Conservation (phyloP, 106 monocot genomes). For the Ottelia alismoides region DNA sequence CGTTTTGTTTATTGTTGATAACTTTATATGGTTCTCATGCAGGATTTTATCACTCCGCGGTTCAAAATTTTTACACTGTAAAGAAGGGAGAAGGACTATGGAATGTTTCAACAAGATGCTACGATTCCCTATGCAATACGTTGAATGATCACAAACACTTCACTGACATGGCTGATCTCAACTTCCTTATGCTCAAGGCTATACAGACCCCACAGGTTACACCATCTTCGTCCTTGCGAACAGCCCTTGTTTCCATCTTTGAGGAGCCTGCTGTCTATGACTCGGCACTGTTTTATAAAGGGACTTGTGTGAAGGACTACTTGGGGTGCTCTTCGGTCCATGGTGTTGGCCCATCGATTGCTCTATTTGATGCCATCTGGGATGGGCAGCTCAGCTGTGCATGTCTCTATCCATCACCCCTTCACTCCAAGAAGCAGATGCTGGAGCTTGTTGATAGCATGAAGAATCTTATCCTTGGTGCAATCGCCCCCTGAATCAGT, state of each 20-base stretch:
- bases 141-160: conserved; percentile 59
- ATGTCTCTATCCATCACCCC: conserved; percentile 68
- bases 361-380: conserved; percentile 61
- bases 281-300: conserved; percentile 7
- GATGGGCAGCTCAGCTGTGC: conserved; percentile 46
- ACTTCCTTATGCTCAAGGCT: conserved; percentile 82
- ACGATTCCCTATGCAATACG: conserved; percentile 36
- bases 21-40: too few species aligned
- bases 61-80: conserved; percentile 48
- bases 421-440: conserved; percentile 68
- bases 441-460: conserved; percentile 33
- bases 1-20: too few species aligned
- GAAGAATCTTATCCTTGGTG: conserved; percentile 31
- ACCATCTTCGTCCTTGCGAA: conserved; percentile 49
- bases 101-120: conserved; percentile 54
- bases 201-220: conserved; percentile 78
- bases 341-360: conserved; percentile 69
- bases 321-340: conserved; percentile 65
- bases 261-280: conserved; percentile 40
- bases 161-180: conserved; percentile 64
- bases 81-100: conserved; percentile 50
- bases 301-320: conserved; percentile 50
- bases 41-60: conserved; percentile 85
- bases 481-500: too few species aligned
- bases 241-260: conserved; percentile 67